Percentiles rank a stretch among this genome's conserved stretches.
Evolutionary conservation across 73 alveolate genomes (phyloP).

Genomic region (Stentor roeselii): DNA sequence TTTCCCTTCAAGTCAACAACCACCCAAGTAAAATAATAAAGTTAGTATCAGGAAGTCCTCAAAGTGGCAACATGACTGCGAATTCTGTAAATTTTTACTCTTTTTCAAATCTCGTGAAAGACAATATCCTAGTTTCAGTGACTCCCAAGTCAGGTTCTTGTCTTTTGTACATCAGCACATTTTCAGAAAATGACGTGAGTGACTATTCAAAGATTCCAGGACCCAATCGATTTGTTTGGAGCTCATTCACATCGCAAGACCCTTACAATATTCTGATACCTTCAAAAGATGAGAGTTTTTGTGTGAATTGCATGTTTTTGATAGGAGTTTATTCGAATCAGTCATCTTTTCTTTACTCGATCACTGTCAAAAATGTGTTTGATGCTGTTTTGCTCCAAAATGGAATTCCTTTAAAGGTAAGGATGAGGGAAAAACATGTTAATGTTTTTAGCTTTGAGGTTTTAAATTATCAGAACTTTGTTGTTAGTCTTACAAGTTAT

Average conservation of each 20-base stretch:
- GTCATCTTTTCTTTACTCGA: background rate
- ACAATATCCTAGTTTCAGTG: background rate
- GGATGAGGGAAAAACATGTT: background rate
- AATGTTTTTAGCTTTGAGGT: background rate
- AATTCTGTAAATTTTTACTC: background rate
- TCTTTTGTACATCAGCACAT: background rate
- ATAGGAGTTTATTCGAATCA: background rate
- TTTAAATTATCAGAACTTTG: background rate
- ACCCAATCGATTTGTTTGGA: background rate
- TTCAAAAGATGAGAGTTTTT: background rate
- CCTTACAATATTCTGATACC: background rate
- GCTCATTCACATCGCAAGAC: background rate
- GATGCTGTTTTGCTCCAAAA: background rate
- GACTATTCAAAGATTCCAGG: background rate
- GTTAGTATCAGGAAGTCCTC: background rate
- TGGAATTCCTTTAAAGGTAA: background rate
- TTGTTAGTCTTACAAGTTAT: background rate
- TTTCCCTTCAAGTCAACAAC: background rate
- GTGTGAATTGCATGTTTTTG: background rate
- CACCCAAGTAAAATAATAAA: background rate
- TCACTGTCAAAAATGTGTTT: background rate
- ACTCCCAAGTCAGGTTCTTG: constrained; percentile 15
- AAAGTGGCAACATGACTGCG: background rate
- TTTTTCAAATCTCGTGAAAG: background rate
- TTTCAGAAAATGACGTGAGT: background rate